Percentiles rank a stretch among this genome's conserved stretches.
Evolutionary conservation across 2,329 filamentous ascomycete species (phyloP).

Genomic region (Escovopsis sp.): DNA sequence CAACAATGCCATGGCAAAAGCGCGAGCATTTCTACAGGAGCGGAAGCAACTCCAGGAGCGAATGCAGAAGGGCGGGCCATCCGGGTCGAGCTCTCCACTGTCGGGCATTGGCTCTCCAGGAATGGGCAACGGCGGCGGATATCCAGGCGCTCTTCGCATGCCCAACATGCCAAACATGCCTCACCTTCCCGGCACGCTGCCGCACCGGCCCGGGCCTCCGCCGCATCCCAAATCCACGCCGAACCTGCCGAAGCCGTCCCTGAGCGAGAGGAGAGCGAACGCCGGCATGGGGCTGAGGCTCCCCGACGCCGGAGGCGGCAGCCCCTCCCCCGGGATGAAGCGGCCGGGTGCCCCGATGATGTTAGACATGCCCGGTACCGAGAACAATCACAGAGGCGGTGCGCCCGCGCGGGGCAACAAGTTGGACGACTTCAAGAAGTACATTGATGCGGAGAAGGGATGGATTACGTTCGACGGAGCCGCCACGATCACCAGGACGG

Average conservation of each 20-base stretch:
- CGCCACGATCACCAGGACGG: constrained; percentile 73
- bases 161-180: constrained; percentile 11
- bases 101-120: constrained; percentile 19
- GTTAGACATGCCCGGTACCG: constrained; percentile 23
- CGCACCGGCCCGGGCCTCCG: constrained; percentile 32
- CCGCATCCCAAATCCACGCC: constrained; percentile 40
- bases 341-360: constrained; percentile 27
- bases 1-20: constrained; percentile 32
- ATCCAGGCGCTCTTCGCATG: constrained; percentile 29
- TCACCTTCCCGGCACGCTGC: background rate
- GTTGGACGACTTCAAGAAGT: constrained; percentile 53
- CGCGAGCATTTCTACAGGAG: constrained; percentile 30
- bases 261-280: constrained; percentile 51
- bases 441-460: constrained; percentile 81
- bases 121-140: constrained; percentile 25
- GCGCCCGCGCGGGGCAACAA: constrained; percentile 29
- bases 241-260: constrained; percentile 36
- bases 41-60: constrained; percentile 32
- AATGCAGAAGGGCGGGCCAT: constrained; percentile 27
- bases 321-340: constrained; percentile 13
- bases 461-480: constrained; percentile 88
- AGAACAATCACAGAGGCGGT: constrained; percentile 3
- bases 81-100: constrained; percentile 14
- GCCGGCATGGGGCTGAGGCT: constrained; percentile 37
- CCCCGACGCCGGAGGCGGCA: constrained; percentile 30